Evolutionary conservation across 805 yeast genomes (phyloP), one percentile per base, ranked within the genome.

Genomic region (Kodamaea restingae): DNA sequence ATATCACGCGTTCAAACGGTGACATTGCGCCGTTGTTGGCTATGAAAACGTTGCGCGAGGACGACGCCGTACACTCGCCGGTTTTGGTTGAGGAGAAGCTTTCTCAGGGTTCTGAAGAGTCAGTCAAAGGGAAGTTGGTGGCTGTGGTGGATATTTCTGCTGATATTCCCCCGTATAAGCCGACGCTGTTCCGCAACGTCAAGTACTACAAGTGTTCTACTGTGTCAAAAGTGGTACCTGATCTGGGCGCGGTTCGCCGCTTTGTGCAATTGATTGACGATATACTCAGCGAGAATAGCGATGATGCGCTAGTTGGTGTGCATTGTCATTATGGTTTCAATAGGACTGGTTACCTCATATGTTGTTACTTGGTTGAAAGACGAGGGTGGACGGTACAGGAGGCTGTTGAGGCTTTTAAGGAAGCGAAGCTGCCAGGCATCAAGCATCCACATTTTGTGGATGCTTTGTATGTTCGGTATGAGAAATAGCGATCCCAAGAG

Each of bases 321-420:
- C 93, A 84, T 56, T 84, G 93, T 54, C 93, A 84, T 55, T 84
- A 84, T 53, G 93, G 91, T 4, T 85, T 83, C 60, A 84, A 84
- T 55, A 64, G 91, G 41, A 84, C 91, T 0, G 91, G 93, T 2
- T 84, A 77, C 49, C 66, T 84, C 36, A 76, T 84, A 14, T 80
- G 86, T 52, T 76, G 84, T 51, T 84, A 79, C 53, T 61, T 84
- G 50, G 70, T 84, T 17, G 87, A 81, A 50, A 63, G 61, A 37
- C 56, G 76, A 22, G 78, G 78, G 0, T 76, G 83, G 75, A 51
- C 70, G 3, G 85, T 83, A 2, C 63, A 65, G 26, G 84, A 80
- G 34, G 85, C 91, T 0, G 67, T 84, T 11, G 73, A 67, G 9
- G 80, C 80, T 1, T 84, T 80, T 54, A 68, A 63, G 34, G 47